phyloP scores from a whole-genome alignment of 1,284 basidiomycete genomes.

The Ceratobasidium sp. region DNA sequence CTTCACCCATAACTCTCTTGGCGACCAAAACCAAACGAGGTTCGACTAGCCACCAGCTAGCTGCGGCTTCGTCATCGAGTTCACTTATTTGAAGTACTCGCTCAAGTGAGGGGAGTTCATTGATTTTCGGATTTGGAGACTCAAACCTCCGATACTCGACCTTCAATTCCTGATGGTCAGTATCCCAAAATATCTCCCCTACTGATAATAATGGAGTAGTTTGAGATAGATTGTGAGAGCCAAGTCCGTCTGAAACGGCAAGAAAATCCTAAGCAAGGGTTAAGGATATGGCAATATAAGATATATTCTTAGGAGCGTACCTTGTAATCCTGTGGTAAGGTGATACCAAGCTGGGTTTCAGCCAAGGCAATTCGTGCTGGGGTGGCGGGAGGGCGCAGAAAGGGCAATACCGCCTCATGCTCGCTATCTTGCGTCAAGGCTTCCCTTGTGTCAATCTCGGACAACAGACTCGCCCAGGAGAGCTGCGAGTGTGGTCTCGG shows the following conservation, averaged over 20 bases:
- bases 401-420: conserved; percentile 1
- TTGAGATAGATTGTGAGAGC: conserved; percentile 11
- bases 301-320: neutral
- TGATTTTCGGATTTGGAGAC: neutral
- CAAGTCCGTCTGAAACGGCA: conserved; percentile 8
- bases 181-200: conserved; percentile 31
- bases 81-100: conserved; percentile 22
- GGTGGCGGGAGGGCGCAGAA: neutral
- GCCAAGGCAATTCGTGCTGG: neutral
- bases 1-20: neutral
- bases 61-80: conserved; percentile 3
- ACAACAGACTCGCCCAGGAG: conserved; percentile 5
- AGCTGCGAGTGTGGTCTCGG: neutral
- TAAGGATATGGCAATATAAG: neutral
- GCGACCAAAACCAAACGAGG: neutral
- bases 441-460: conserved; percentile 8
- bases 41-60: conserved; percentile 19
- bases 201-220: conserved; percentile 19
- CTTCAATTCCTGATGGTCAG: neutral
- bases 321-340: conserved; percentile 25
- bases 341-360: neutral
- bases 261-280: conserved; percentile 14
- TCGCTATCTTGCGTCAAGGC: neutral
- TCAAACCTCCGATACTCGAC: conserved; percentile 30
- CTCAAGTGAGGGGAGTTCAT: neutral